A percentile compares a stretch with the other conserved stretches of the same genome.
phyloP scores from a whole-genome alignment of 139 green algal species.

The Coelastrella sp. region DNA sequence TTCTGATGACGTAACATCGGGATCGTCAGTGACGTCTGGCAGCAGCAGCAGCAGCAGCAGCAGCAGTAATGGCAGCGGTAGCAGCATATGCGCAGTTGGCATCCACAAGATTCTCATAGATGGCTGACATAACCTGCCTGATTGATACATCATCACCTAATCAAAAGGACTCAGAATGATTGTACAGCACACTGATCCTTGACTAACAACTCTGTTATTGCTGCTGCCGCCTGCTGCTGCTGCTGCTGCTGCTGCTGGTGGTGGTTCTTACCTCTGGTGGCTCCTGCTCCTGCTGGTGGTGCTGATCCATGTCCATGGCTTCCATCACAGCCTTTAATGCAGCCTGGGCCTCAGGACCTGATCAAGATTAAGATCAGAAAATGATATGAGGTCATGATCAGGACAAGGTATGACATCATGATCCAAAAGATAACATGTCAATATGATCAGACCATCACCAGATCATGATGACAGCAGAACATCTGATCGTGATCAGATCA shows the following conservation, averaged over 20 bases:
- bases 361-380: not conserved
- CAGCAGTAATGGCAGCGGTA: no score
- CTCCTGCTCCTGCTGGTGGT: constrained; percentile 24
- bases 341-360: constrained; percentile 33
- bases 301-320: constrained; percentile 22
- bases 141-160: no score
- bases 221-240: not conserved
- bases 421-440: no score
- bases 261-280: constrained; percentile 39
- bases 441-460: no score
- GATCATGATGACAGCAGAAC: no score
- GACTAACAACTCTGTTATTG: no score
- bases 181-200: no score
- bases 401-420: not conserved
- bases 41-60: no score
- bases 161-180: not conserved
- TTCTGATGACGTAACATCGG: constrained; percentile 39
- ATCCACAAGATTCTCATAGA: no score
- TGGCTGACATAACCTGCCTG: no score
- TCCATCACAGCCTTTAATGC: constrained; percentile 48
- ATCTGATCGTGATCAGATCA: no score
- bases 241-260: not conserved
- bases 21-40: constrained; percentile 9
- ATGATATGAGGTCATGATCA: not conserved
- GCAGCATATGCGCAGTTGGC: no score